A percentile compares a stretch with the other conserved stretches of the same genome.
Evolutionary conservation across 139 green algal genomes (phyloP).

Genomic region (Closterium sp.): DNA sequence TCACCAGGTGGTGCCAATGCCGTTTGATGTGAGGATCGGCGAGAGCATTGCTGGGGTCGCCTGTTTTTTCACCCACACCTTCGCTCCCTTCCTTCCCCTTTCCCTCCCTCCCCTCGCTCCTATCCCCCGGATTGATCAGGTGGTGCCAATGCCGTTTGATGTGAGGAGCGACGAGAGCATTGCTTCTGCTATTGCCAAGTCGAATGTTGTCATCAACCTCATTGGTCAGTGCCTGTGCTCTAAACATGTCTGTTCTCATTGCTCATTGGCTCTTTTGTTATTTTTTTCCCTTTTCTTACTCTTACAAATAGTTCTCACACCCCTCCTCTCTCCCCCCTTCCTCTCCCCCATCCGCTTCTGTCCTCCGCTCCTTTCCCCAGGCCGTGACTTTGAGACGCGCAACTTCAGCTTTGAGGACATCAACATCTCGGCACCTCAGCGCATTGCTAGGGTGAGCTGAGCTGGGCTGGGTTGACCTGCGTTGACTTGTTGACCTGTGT

Average conservation of each 20-base stretch:
- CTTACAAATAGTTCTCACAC: no score
- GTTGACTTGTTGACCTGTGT: background rate
- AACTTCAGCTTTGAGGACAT: slow-evolving; percentile 88
- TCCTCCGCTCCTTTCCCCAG: background rate
- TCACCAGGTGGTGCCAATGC: slow-evolving; percentile 33
- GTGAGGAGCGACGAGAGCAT: slow-evolving; percentile 75
- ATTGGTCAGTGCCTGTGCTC: slow-evolving; percentile 59
- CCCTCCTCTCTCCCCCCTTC: background rate
- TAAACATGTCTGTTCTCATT: no score
- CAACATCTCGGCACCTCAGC: slow-evolving; percentile 57
- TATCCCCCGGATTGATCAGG: background rate
- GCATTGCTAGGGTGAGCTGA: slow-evolving; percentile 60
- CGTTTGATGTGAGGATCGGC: slow-evolving; percentile 70
- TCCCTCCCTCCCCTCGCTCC: no score
- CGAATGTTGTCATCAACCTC: slow-evolving; percentile 91
- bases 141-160: slow-evolving; percentile 55
- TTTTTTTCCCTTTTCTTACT: no score
- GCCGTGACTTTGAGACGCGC: slow-evolving; percentile 78
- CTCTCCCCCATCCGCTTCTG: no score
- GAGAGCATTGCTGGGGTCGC: slow-evolving; percentile 68
- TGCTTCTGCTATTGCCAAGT: slow-evolving; percentile 55
- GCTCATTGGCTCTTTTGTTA: no score
- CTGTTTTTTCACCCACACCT: no score
- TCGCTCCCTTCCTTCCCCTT: no score
- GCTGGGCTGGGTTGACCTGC: slow-evolving; percentile 19